Conservation (phyloP, 225 moss, liverwort and hornwort genomes). For the Takakia lepidozioides region DNA sequence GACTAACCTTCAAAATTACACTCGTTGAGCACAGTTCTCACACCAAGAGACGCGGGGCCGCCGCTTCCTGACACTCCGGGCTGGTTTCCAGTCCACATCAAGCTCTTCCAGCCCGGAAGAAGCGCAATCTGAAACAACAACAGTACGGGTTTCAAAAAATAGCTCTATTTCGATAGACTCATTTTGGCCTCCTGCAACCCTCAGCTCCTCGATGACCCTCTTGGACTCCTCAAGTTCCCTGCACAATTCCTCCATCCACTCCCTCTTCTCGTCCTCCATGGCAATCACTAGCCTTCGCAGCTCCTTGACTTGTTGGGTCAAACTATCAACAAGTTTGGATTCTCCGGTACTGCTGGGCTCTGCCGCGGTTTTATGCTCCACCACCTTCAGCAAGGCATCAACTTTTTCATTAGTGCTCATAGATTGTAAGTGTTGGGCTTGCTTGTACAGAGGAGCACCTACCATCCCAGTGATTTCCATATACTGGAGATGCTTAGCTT, state of each 20-base stretch:
- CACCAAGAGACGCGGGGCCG: neutral
- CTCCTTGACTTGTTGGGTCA: constrained; percentile 1
- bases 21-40: neutral
- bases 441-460: constrained; percentile 3
- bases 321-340: neutral
- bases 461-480: neutral
- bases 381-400: neutral
- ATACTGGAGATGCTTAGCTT: constrained; percentile 6
- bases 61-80: neutral
- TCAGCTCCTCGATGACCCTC: constrained; percentile 1
- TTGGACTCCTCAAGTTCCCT: constrained; percentile 3
- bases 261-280: constrained; percentile 1
- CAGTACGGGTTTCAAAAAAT: neutral
- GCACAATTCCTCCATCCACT: neutral
- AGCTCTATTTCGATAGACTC: neutral
- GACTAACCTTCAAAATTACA: neutral
- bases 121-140: neutral
- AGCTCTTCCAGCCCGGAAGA: neutral
- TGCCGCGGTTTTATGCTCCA: neutral
- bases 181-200: neutral
- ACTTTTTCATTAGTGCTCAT: constrained; percentile 3
- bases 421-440: constrained; percentile 2
- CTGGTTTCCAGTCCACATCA: constrained; percentile 1
- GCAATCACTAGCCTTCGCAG: neutral
- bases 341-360: no score